Evolutionary conservation across 768 basidiomycete genomes (phyloP).

Genomic region (Pisolithus marmoratus): DNA sequence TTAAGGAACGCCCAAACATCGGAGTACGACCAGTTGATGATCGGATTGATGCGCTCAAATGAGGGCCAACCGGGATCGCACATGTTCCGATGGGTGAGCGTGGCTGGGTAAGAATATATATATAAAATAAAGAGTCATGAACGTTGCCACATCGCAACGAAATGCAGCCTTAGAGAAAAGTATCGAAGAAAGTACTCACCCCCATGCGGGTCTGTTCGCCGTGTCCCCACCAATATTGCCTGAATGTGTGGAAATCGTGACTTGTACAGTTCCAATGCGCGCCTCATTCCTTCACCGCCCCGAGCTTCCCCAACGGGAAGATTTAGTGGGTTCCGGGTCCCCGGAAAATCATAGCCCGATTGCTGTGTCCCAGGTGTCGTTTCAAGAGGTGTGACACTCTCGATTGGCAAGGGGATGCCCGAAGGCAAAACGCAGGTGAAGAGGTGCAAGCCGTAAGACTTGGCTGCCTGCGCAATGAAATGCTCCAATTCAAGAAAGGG

Average conservation of each 20-base stretch:
- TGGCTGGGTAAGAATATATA: conserved; percentile 39
- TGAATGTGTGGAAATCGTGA: conserved; percentile 55
- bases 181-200: conserved; percentile 46
- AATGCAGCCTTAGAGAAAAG: too few species aligned
- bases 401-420: conserved; percentile 42
- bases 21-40: conserved; percentile 90
- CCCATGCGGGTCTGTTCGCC: conserved; percentile 89
- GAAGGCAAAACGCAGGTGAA: conserved; percentile 33
- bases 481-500: conserved; percentile 80
- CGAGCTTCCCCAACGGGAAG: conserved; percentile 47
- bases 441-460: conserved; percentile 70
- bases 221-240: conserved; percentile 85
- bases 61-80: conserved; percentile 89
- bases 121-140: not conserved
- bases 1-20: conserved; percentile 89
- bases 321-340: conserved; percentile 13
- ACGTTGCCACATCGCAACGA: too few species aligned
- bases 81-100: conserved; percentile 64
- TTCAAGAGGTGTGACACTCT: conserved; percentile 39
- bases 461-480: conserved; percentile 66
- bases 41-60: conserved; percentile 89
- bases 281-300: conserved; percentile 70
- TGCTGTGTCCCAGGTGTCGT: conserved; percentile 14
- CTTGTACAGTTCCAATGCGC: conserved; percentile 72
- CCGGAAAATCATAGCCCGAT: conserved; percentile 2